Percentiles rank a stretch among this genome's conserved stretches.
Conservation (phyloP, 352 stramenopile genomes). For the Globisporangium canariense region DNA sequence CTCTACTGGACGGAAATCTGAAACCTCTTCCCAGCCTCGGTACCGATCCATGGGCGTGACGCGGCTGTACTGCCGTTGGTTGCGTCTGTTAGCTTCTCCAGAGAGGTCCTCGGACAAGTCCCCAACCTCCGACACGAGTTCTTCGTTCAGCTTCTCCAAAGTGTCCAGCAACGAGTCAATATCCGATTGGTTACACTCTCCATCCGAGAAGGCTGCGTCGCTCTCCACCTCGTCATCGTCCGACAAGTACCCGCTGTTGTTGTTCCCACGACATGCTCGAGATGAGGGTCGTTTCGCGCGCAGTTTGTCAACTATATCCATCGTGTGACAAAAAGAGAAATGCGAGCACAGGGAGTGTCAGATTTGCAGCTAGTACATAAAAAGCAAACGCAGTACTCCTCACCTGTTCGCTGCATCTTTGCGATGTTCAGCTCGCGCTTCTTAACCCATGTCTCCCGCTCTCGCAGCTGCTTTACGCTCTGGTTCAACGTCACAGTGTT, state of each 20-base stretch:
- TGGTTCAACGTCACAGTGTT: conserved; percentile 45
- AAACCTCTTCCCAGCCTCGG: conserved; percentile 7
- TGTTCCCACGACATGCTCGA: conserved; percentile 2
- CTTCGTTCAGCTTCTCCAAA: conserved; percentile 23
- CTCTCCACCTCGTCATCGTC: conserved; percentile 4
- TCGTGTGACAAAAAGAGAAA: not conserved
- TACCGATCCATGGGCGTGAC: conserved; percentile 7
- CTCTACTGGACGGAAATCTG: conserved; percentile 1
- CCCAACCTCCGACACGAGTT: conserved; percentile 23
- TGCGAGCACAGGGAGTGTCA: not conserved
- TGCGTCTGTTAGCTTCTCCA: not conserved
- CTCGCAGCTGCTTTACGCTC: conserved; percentile 40
- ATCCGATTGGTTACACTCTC: conserved; percentile 18
- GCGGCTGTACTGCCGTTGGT: not conserved
- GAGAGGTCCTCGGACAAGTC: conserved; percentile 17
- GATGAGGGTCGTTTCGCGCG: not conserved
- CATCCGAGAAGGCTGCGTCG: conserved; percentile 6
- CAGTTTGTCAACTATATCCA: conserved; percentile 13
- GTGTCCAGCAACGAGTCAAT: conserved; percentile 16
- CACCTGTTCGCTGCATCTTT: conserved; percentile 32
- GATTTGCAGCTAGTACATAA: no score
- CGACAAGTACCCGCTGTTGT: conserved; percentile 5
- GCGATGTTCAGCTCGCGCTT: conserved; percentile 43
- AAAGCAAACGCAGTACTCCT: not conserved
- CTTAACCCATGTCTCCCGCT: conserved; percentile 49